Conservation (phyloP, 83 land plant species). For the Diphasiastrum complanatum region DNA sequence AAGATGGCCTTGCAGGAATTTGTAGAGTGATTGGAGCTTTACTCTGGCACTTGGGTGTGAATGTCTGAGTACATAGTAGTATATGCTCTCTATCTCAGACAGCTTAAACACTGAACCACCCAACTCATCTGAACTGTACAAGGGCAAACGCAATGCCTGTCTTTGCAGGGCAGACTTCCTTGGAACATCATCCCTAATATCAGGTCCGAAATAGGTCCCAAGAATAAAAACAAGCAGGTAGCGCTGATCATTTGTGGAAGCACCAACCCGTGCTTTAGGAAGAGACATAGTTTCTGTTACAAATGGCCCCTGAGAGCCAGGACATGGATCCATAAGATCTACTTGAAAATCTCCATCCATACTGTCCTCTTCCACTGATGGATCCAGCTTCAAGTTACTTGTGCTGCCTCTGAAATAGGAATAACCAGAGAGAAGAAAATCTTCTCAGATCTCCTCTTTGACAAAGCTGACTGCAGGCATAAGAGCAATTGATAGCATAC, state of each 20-base stretch:
- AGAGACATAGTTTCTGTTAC: slow-evolving; percentile 23
- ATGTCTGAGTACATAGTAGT: slow-evolving; percentile 46
- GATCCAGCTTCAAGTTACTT: too few species aligned
- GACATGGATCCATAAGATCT: too few species aligned
- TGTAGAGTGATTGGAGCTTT: slow-evolving; percentile 38
- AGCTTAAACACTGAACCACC: slow-evolving; percentile 49
- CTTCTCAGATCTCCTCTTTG: too few species aligned
- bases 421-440: too few species aligned
- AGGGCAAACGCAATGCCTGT: slow-evolving; percentile 41
- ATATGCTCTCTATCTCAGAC: slow-evolving; percentile 48
- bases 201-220: slow-evolving; percentile 71
- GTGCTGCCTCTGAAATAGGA: too few species aligned
- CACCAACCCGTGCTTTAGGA: slow-evolving; percentile 35
- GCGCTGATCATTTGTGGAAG: slow-evolving; percentile 52
- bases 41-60: slow-evolving; percentile 45
- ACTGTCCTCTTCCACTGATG: too few species aligned
- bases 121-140: slow-evolving; percentile 48
- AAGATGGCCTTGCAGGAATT: slow-evolving; percentile 57
- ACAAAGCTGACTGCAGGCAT: too few species aligned
- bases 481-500: too few species aligned
- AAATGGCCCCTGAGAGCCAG: too few species aligned
- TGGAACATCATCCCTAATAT: slow-evolving; percentile 43
- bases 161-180: slow-evolving; percentile 56
- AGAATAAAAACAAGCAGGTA: slow-evolving; percentile 55
- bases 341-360: too few species aligned